These are phyloP conservation scores for Talaromyces sp. DNA, from an alignment of 2,329 filamentous ascomycete genomes.

Conservation along the genomic window DNA sequence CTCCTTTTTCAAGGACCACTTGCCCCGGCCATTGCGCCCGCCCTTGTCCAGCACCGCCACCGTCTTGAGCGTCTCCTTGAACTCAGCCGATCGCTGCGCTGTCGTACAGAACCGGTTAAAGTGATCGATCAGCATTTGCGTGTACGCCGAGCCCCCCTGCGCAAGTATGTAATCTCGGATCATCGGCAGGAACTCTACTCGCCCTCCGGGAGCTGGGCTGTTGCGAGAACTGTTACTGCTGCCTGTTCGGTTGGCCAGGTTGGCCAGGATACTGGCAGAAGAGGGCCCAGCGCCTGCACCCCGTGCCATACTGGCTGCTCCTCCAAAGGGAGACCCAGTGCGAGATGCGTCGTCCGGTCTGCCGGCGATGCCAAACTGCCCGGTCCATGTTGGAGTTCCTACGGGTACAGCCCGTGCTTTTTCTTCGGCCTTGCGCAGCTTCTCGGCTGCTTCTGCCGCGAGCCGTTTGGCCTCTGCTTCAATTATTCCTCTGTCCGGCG, in stretches of 20 bases:
- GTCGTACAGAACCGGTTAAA: constrained; percentile 77
- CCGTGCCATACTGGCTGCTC: constrained; percentile 28
- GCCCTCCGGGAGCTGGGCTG: constrained; percentile 45
- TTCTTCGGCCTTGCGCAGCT: constrained; percentile 68
- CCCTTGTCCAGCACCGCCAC: constrained; percentile 67
- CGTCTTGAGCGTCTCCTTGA: constrained; percentile 71
- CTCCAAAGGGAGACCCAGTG: constrained; percentile 41
- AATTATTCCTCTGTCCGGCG: constrained; percentile 72
- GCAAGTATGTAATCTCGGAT: constrained; percentile 74
- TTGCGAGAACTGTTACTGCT: constrained; percentile 15
- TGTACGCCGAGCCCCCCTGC: constrained; percentile 73
- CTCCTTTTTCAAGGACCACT: constrained; percentile 58
- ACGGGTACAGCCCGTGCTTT: constrained; percentile 68
- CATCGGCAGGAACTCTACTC: constrained; percentile 59
- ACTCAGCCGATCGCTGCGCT: constrained; percentile 65
- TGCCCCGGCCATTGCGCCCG: constrained; percentile 43
- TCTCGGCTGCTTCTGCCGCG: constrained; percentile 70
- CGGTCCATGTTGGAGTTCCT: constrained; percentile 91
- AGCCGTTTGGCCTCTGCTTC: constrained; percentile 76
- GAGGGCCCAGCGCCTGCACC: constrained; percentile 33
- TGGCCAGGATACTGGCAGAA: constrained; percentile 35
- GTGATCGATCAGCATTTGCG: constrained; percentile 82
- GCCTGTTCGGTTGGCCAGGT: constrained; percentile 27
- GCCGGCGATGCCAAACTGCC: constrained; percentile 72
- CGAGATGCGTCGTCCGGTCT: constrained; percentile 52